Conservation (phyloP, 768 basidiomycete genomes). For the Coprinopsis cinerea region DNA sequence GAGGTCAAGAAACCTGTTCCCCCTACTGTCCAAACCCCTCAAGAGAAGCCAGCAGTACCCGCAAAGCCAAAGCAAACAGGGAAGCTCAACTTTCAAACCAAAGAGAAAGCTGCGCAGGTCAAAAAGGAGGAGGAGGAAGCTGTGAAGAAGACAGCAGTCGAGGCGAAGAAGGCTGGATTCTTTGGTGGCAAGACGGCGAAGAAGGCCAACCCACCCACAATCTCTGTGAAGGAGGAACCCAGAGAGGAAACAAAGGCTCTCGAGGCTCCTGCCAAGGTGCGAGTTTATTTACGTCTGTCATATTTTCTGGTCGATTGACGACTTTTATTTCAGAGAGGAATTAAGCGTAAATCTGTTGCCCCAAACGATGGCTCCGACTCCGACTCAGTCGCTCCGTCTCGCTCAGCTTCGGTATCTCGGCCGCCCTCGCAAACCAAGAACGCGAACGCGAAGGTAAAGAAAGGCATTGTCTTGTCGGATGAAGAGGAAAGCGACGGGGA, state of each 20-base stretch:
- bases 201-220: conserved; percentile 6
- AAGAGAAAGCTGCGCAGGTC: conserved; percentile 17
- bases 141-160: conserved; percentile 16
- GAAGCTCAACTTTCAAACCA: conserved; percentile 11
- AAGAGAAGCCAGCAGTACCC: background rate
- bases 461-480: conserved; percentile 51
- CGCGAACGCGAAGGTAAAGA: conserved; percentile 30
- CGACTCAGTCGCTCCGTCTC: conserved; percentile 15
- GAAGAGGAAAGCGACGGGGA: conserved; percentile 48
- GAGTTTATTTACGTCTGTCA: conserved; percentile 1
- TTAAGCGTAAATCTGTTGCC: conserved; percentile 39
- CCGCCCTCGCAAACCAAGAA: background rate
- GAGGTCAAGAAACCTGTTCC: conserved; percentile 9
- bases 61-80: conserved; percentile 14
- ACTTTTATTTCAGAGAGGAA: conserved; percentile 25
- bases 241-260: conserved; percentile 29
- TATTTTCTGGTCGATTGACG: background rate
- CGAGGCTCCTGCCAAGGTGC: conserved; percentile 4
- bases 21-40: background rate
- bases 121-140: conserved; percentile 21
- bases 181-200: conserved; percentile 16
- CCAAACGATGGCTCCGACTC: conserved; percentile 22
- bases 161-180: conserved; percentile 17
- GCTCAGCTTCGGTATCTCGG: conserved; percentile 8
- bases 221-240: conserved; percentile 29